Percentiles rank a stretch among this genome's conserved stretches.
Conservation (phyloP, 2,329 filamentous ascomycete genomes). For the Sphaerulina vaccinii region DNA sequence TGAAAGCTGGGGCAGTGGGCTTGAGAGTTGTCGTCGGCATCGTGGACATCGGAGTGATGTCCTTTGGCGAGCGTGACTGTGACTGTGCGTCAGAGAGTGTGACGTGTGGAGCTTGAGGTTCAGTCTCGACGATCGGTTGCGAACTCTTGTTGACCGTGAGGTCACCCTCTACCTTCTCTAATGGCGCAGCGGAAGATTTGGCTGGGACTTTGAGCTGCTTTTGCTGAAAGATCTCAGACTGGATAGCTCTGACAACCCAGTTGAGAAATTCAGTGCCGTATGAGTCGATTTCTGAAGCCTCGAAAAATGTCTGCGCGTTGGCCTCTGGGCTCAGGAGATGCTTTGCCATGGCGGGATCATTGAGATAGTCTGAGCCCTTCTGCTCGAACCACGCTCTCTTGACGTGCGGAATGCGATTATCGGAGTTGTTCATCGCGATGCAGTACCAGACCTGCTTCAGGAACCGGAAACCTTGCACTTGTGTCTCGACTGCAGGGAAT, state of each 20-base stretch:
- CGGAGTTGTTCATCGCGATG: constrained; percentile 35
- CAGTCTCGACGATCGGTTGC: too few species aligned
- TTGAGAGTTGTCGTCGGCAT: not conserved
- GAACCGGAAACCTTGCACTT: constrained; percentile 36
- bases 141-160: not conserved
- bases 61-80: not conserved
- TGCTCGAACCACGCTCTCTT: constrained; percentile 28
- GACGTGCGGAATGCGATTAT: constrained; percentile 29
- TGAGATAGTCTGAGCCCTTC: constrained; percentile 23
- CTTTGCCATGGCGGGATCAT: constrained; percentile 24
- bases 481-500: constrained; percentile 32
- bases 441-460: constrained; percentile 38
- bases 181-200: not conserved
- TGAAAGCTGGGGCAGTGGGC: constrained; percentile 5
- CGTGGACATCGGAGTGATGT: not conserved
- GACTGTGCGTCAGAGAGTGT: not conserved
- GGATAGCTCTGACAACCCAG: constrained; percentile 20
- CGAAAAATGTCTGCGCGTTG: constrained; percentile 29
- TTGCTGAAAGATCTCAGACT: constrained; percentile 7
- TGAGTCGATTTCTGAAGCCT: constrained; percentile 16
- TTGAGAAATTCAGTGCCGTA: constrained; percentile 26
- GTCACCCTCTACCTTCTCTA: not conserved
- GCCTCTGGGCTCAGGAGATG: constrained; percentile 23
- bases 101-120: not conserved
- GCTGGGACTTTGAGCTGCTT: not conserved